Evolutionary conservation across 441 rosid genomes (phyloP).

Genomic region (Geranium incanum): DNA sequence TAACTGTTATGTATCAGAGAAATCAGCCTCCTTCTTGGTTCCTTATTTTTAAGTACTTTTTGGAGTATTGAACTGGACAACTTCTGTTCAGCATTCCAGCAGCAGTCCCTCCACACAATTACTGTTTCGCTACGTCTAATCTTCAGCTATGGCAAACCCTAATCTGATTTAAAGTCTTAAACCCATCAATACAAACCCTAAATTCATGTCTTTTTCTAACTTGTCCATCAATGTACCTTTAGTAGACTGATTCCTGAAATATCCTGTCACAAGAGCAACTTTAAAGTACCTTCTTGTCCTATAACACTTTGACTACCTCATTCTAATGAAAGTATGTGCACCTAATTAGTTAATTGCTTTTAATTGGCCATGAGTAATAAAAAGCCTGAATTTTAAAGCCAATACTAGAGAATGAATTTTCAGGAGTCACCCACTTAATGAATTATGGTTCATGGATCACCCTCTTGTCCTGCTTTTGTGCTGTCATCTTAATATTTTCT

Average conservation of each 20-base stretch:
- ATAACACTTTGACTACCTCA: not conserved
- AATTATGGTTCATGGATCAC: not conserved
- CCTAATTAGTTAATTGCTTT: not conserved
- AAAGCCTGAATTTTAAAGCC: not conserved
- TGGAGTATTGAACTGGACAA: not conserved
- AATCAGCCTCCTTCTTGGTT: too few relatives aligned
- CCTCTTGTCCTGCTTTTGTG: not conserved
- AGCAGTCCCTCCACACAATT: not conserved
- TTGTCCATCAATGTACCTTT: too few relatives aligned
- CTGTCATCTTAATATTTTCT: too few relatives aligned
- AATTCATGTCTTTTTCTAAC: not conserved
- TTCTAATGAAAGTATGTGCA: not conserved
- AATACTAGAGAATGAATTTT: not conserved
- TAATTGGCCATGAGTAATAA: not conserved
- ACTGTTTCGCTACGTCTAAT: not conserved
- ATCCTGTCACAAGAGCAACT: not conserved
- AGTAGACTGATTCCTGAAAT: not conserved
- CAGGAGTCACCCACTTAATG: not conserved
- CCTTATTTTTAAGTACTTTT: too few relatives aligned
- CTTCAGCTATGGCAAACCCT: not conserved
- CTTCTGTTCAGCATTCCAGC: not conserved
- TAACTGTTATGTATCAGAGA: too few relatives aligned
- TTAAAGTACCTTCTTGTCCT: not conserved
- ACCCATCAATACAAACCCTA: not conserved
- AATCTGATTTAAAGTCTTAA: not conserved